Percentiles rank a stretch among this genome's conserved stretches.
Conservation (phyloP, 78 protist genomes). For the Isochrysis galbana region DNA sequence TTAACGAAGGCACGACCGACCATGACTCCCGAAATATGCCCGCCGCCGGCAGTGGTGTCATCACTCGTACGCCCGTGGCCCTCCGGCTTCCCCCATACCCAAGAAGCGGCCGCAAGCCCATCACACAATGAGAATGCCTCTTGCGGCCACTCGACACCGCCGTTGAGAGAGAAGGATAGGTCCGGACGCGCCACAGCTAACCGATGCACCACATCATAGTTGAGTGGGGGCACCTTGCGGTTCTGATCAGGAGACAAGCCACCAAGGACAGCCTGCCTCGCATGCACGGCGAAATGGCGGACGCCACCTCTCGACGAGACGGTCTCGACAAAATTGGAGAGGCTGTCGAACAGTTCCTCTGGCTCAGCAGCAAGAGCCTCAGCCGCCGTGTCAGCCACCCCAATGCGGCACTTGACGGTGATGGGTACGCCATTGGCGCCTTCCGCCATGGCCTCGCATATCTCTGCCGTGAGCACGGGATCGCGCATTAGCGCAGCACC, state of each 20-base stretch:
- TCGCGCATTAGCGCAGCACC: slow-evolving; percentile 45
- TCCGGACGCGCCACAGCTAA: neutral
- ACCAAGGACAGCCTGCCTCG: neutral
- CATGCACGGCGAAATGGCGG: neutral
- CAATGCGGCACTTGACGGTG: slow-evolving; percentile 40
- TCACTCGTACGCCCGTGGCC: too few species aligned
- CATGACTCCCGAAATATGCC: neutral
- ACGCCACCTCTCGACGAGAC: neutral
- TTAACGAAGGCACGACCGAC: neutral
- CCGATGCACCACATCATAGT: neutral
- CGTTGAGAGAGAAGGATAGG: slow-evolving; percentile 13
- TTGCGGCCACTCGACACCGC: neutral
- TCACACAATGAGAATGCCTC: too few species aligned
- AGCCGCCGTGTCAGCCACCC: neutral
- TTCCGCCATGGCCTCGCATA: neutral
- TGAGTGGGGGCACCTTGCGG: slow-evolving; percentile 1
- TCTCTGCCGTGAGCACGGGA: neutral
- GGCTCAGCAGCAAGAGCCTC: neutral
- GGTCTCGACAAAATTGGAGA: neutral
- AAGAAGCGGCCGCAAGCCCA: too few species aligned
- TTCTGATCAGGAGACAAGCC: neutral
- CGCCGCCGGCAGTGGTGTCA: too few species aligned
- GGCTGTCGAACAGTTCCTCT: neutral
- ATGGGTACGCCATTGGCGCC: neutral
- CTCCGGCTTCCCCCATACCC: too few species aligned